These are phyloP conservation scores for Clarireedia sp. DNA, from an alignment of 2,329 filamentous ascomycete genomes.

Conservation along the genomic window DNA sequence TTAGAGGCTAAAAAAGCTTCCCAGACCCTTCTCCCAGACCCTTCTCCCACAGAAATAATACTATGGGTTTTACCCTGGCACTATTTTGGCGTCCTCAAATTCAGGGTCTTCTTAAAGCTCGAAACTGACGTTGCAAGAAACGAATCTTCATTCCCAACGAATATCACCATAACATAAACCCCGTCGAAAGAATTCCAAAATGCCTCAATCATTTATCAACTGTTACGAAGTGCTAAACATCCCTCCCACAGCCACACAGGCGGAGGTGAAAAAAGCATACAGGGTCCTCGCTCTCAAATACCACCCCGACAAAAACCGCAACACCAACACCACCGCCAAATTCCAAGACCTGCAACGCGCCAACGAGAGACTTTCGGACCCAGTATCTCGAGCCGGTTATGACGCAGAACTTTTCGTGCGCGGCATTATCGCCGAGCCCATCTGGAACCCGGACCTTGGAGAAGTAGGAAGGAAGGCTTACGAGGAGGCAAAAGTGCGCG, in stretches of 20 bases:
- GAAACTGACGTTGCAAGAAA: too few relatives aligned
- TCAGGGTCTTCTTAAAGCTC: too few relatives aligned
- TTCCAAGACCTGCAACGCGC: background rate
- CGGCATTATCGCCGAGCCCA: background rate
- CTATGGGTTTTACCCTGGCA: too few relatives aligned
- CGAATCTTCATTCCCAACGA: too few relatives aligned
- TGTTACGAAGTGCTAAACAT: background rate
- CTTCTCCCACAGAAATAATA: too few relatives aligned
- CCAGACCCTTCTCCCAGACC: too few relatives aligned
- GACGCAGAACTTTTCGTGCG: background rate
- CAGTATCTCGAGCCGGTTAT: background rate
- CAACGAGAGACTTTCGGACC: background rate
- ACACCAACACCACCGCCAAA: background rate
- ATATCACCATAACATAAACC: too few relatives aligned
- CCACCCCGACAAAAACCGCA: background rate
- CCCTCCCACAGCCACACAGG: background rate
- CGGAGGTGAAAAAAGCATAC: background rate
- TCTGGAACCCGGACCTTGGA: too few relatives aligned
- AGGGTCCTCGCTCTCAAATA: background rate
- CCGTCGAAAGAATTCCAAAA: background rate
- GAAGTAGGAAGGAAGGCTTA: too few relatives aligned
- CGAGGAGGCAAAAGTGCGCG: too few relatives aligned
- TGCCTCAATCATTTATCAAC: background rate
- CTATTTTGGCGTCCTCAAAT: too few relatives aligned
- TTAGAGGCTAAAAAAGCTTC: too few relatives aligned